A percentile compares a stretch with the other conserved stretches of the same genome.
These are phyloP conservation scores for Hygrophoropsis aurantiaca DNA, from an alignment of 768 basidiomycete genomes.

Conservation along the genomic window DNA sequence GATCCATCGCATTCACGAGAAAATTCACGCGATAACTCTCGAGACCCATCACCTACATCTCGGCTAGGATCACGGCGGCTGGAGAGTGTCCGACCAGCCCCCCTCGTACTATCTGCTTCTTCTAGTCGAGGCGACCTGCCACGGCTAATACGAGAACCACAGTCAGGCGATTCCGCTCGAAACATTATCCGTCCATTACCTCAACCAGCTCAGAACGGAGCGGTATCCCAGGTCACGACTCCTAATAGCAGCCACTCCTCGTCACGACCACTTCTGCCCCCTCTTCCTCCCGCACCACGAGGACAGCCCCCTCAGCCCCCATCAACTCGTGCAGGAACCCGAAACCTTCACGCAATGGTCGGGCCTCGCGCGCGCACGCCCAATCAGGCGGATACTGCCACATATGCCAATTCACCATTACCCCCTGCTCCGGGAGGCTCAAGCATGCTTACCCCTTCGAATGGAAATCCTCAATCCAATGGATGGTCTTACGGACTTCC, in stretches of 20 bases:
- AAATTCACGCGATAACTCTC: slow-evolving; percentile 14
- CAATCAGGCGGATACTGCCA: slow-evolving; percentile 52
- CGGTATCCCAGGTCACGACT: slow-evolving; percentile 18
- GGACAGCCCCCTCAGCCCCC: slow-evolving; percentile 59
- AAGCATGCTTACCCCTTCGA: slow-evolving; percentile 42
- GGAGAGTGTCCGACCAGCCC: slow-evolving; percentile 72
- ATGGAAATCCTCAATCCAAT: slow-evolving; percentile 27
- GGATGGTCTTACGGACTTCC: slow-evolving; percentile 58
- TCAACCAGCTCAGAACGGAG: slow-evolving; percentile 18
- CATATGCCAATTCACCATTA: slow-evolving; percentile 43
- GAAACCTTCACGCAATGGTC: slow-evolving; percentile 36
- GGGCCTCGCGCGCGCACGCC: slow-evolving; percentile 48
- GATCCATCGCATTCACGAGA: slow-evolving; percentile 19
- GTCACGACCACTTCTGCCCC: slow-evolving; percentile 53
- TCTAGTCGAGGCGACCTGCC: slow-evolving; percentile 64
- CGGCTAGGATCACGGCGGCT: slow-evolving; percentile 44
- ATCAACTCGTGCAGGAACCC: slow-evolving; percentile 33
- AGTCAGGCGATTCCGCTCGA: slow-evolving; percentile 52
- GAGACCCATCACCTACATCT: slow-evolving; percentile 26
- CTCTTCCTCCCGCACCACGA: slow-evolving; percentile 69
- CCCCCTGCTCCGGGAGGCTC: slow-evolving; percentile 38
- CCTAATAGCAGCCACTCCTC: slow-evolving; percentile 35
- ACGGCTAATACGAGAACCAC: slow-evolving; percentile 63
- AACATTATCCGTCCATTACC: slow-evolving; percentile 29
- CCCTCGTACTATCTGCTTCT: slow-evolving; percentile 67